Base-by-base conservation (phyloP, 352 stramenopile genomes). In the Phytophthora lateralis region DNA sequence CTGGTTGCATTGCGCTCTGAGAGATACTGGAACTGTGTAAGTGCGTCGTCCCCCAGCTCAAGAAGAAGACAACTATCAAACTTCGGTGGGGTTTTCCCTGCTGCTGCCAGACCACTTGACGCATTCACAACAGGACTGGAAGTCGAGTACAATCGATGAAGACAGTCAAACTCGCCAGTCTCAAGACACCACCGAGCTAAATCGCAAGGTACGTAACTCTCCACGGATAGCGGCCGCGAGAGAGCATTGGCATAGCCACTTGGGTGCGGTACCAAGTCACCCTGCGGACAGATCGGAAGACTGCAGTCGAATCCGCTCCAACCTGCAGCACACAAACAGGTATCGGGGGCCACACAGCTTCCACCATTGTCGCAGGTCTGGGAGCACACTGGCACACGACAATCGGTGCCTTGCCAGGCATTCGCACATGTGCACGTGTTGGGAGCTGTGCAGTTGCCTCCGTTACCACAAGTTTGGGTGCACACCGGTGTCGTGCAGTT, bases 401-500 rank as follows among this genome's bases (percentile, higher is more conserved):
- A 99, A 72, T 98, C 96, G 14, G 41, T 21, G 11, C 96, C 96
- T 58, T 80, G 75, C 94, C 94, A 99, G 21, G 97, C 76, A 6
- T 56, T 63, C 0, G 91, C 63, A 59, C 96, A 99, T 24, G 79
- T 87, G 69, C 97, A 99, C 1, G 71, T 90, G 63, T 97, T 80
- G 0, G 95, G 91, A 3, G 78, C 82, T 7, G 93, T 98, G 66
- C 97, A 99, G 57, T 98, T 98, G 0, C 92, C 96, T 15, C 90
- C 89, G 69, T 99, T 99, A 0, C 95, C 97, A 72, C 97, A 99
- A 8, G 97, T 99, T 69, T 98, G 90, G 6, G 76, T 53, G 56
- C 96, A 99, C 18, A 99, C 95, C 0, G 97, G 97, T 4, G 96
- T 98, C 2, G 95, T 98, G 69, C 97, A 99, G 69, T 99, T 99